phyloP scores from a whole-genome alignment of 345 rosid genomes.

The Mangifera indica region DNA sequence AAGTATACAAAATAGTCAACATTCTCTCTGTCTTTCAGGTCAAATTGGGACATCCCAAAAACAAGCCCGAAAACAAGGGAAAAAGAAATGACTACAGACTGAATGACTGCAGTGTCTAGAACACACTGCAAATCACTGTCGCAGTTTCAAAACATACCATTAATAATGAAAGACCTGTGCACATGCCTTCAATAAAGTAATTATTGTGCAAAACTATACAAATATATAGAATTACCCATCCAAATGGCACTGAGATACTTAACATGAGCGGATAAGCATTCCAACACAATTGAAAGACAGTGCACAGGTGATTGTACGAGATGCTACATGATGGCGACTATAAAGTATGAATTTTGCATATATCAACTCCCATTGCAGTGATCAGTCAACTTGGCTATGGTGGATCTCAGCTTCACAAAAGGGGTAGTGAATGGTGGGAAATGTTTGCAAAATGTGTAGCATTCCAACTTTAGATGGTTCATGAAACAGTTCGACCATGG shows the following conservation, averaged over 20 bases:
- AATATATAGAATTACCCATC: conserved; percentile 23
- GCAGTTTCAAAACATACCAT: conserved; percentile 16
- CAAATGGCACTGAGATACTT: conserved; percentile 8
- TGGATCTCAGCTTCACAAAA: conserved; percentile 27
- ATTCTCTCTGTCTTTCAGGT: conserved; percentile 22
- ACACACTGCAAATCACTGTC: conserved; percentile 15
- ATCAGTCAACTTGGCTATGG: conserved; percentile 36
- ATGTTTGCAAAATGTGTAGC: conserved; percentile 23
- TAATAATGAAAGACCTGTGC: conserved; percentile 30
- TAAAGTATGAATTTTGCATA: conserved; percentile 40
- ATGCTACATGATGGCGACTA: conserved; percentile 39
- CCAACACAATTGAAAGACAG: conserved; percentile 42
- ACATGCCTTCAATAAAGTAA: conserved; percentile 38
- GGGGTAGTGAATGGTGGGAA: conserved; percentile 23
- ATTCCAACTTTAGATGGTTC: conserved; percentile 42
- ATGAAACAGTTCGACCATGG: conserved; percentile 97
- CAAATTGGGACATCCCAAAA: conserved; percentile 24
- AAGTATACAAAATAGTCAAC: conserved; percentile 21
- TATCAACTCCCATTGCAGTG: conserved; percentile 36
- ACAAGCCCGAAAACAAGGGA: conserved; percentile 2
- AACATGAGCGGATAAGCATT: conserved; percentile 31
- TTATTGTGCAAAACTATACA: conserved; percentile 36
- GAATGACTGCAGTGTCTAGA: conserved; percentile 16
- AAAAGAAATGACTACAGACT: conserved; percentile 16
- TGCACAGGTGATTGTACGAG: conserved; percentile 34